A percentile compares a stretch with the other conserved stretches of the same genome.
Evolutionary conservation across 805 yeast genomes (phyloP).

Genomic region (Starmera caribaea): DNA sequence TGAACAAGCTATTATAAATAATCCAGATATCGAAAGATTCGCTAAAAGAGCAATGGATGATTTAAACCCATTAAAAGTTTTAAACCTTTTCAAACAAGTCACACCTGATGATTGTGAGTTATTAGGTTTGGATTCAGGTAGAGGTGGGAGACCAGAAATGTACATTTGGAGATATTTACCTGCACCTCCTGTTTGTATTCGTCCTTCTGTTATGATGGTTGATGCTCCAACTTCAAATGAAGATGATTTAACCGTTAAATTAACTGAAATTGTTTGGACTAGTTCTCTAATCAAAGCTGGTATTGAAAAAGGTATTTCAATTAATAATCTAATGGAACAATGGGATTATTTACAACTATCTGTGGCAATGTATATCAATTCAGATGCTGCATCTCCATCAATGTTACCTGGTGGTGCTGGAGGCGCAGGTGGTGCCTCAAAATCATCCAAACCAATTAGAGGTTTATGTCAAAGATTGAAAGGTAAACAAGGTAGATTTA

Average conservation of each 20-base stretch:
- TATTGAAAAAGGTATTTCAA: slow-evolving; percentile 86
- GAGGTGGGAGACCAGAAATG: slow-evolving; percentile 91
- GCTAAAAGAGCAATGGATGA: slow-evolving; percentile 86
- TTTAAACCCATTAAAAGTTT: slow-evolving; percentile 82
- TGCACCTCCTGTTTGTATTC: slow-evolving; percentile 97
- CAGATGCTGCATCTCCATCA: slow-evolving; percentile 84
- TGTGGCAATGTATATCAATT: slow-evolving; percentile 94
- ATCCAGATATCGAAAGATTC: slow-evolving; percentile 85
- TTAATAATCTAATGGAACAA: slow-evolving; percentile 93
- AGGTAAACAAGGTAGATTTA: slow-evolving; percentile 97
- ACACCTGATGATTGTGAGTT: slow-evolving; percentile 85
- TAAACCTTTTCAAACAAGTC: slow-evolving; percentile 80
- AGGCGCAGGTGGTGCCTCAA: slow-evolving; percentile 40
- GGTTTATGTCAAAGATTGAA: slow-evolving; percentile 96
- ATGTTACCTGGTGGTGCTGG: slow-evolving; percentile 60
- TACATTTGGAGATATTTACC: slow-evolving; percentile 96
- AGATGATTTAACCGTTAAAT: slow-evolving; percentile 92
- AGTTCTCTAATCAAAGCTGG: slow-evolving; percentile 92
- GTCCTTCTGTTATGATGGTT: slow-evolving; percentile 94
- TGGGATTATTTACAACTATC: slow-evolving; percentile 97
- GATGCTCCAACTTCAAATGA: slow-evolving; percentile 86
- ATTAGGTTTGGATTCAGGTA: slow-evolving; percentile 78
- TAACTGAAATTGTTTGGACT: slow-evolving; percentile 95
- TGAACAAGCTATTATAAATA: slow-evolving; percentile 57
- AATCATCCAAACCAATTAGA: slow-evolving; percentile 66